These are phyloP conservation scores for Naematelia encephala DNA, from an alignment of 768 basidiomycete genomes.

Conservation along the genomic window DNA sequence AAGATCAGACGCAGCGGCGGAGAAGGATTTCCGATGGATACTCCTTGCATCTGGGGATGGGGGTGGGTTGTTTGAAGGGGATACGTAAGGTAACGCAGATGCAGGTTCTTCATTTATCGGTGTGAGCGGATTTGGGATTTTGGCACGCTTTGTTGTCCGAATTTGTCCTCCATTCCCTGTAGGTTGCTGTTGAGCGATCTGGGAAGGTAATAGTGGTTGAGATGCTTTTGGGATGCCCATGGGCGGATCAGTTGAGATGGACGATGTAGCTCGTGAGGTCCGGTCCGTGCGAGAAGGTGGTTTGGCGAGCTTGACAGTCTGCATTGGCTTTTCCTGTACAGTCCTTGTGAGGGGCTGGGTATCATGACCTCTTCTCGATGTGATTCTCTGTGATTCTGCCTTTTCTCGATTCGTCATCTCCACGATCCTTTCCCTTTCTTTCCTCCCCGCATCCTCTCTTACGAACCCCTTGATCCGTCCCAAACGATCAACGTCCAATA, in stretches of 20 bases:
- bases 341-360: neutral
- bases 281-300: neutral
- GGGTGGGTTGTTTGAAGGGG: neutral
- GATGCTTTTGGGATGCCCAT: too few species aligned
- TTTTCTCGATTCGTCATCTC: conserved; percentile 3
- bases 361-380: neutral
- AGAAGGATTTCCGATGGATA: conserved; percentile 10
- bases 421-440: neutral
- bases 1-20: conserved; percentile 22
- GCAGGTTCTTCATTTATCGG: neutral
- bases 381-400: too few species aligned
- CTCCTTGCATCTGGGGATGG: neutral
- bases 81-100: neutral
- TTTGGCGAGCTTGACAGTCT: neutral
- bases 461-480: conserved; percentile 18
- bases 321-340: neutral
- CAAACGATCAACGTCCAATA: conserved; percentile 18
- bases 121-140: neutral
- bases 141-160: neutral
- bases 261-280: neutral
- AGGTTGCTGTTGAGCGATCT: neutral
- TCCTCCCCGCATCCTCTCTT: conserved; percentile 11
- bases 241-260: conserved; percentile 1
- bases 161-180: neutral
- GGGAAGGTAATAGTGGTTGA: neutral